Percentiles rank a stretch among this genome's conserved stretches.
Conservation (phyloP, 768 basidiomycete genomes). For the Steccherinum ochraceum region DNA sequence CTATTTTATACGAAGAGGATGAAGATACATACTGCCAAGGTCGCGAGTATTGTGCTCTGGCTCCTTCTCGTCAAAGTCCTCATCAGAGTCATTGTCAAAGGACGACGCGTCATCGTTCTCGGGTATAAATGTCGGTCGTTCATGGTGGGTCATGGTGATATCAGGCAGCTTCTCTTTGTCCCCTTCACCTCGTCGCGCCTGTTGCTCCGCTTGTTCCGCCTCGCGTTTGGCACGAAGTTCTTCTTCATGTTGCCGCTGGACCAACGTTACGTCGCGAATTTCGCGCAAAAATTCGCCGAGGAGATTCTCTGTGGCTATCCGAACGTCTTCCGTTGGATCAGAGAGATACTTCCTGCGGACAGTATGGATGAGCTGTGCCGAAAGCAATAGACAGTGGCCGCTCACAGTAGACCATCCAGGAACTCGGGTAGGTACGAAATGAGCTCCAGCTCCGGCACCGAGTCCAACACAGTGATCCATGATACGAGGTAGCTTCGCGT, state of each 20-base stretch:
- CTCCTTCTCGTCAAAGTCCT: conserved; percentile 26
- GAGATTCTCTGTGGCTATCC: conserved; percentile 83
- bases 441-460: conserved; percentile 93
- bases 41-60: conserved; percentile 51
- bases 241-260: conserved; percentile 62
- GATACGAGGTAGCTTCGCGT: conserved; percentile 94
- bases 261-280: conserved; percentile 76
- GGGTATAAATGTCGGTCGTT: conserved; percentile 49
- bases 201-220: conserved; percentile 31
- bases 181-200: conserved; percentile 32
- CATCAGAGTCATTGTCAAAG: conserved; percentile 15
- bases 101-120: conserved; percentile 35
- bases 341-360: conserved; percentile 80
- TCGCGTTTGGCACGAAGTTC: conserved; percentile 36
- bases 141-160: conserved; percentile 49
- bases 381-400: conserved; percentile 4
- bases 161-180: conserved; percentile 52
- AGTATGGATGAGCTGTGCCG: conserved; percentile 10
- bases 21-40: conserved; percentile 49
- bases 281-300: conserved; percentile 88
- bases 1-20: not conserved
- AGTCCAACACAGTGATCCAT: conserved; percentile 94
- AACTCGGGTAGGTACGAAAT: conserved; percentile 94
- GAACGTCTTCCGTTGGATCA: conserved; percentile 91
- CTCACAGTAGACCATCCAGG: conserved; percentile 87